phyloP scores from a whole-genome alignment of 2,329 filamentous ascomycete species.

The Graphilbum sp. region DNA sequence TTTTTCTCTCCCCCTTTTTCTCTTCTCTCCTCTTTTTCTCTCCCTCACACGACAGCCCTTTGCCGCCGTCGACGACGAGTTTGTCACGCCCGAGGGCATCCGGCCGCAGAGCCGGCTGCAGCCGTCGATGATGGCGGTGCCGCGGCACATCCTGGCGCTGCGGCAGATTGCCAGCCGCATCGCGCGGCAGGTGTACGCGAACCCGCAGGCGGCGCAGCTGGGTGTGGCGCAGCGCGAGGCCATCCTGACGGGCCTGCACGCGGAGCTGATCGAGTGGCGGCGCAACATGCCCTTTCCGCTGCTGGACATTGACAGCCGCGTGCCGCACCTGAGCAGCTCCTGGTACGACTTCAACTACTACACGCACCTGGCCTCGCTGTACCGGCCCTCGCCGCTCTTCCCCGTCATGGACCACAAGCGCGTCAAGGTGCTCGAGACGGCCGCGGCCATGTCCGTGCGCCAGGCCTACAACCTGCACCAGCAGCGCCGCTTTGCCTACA shows the following conservation, averaged over 20 bases:
- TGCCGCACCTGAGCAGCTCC: constrained; percentile 24
- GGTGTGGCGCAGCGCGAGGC: constrained; percentile 14
- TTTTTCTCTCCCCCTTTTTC: background rate
- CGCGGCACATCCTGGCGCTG: constrained; percentile 24
- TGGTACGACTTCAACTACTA: constrained; percentile 34
- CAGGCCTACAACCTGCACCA: constrained; percentile 21
- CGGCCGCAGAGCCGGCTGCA: constrained; percentile 12
- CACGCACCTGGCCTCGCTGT: constrained; percentile 26
- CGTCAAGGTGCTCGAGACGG: constrained; percentile 21
- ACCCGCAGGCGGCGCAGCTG: background rate
- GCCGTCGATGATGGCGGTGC: constrained; percentile 21
- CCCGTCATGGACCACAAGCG: constrained; percentile 19
- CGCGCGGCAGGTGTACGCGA: constrained; percentile 18
- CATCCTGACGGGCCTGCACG: constrained; percentile 18
- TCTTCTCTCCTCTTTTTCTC: no score
- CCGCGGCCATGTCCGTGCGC: constrained; percentile 25
- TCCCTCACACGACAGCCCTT: constrained; percentile 16
- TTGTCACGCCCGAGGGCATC: constrained; percentile 13
- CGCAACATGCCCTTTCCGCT: constrained; percentile 26
- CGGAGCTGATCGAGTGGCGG: constrained; percentile 26
- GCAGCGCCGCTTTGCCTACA: constrained; percentile 23
- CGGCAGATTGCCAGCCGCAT: constrained; percentile 25
- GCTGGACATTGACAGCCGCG: constrained; percentile 19
- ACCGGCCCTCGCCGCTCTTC: constrained; percentile 25
- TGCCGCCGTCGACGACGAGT: constrained; percentile 18